Evolutionary conservation across 257 asterid species (phyloP).

Genomic region (Anisodus tanguticus): DNA sequence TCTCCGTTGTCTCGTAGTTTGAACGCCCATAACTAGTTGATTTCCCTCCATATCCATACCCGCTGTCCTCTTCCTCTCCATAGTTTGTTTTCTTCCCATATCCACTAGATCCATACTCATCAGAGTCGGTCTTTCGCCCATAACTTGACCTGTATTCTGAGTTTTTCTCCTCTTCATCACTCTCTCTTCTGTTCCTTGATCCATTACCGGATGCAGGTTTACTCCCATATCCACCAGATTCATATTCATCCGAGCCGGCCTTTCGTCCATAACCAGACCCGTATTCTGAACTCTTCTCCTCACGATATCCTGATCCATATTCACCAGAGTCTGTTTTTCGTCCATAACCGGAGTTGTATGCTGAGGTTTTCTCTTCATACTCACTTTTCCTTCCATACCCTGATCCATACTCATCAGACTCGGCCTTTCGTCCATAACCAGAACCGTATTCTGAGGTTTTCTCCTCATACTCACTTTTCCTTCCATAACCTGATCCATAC

Average conservation of each 20-base stretch:
- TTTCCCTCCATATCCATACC: constrained; percentile 18
- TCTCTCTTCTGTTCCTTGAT: neutral
- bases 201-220: neutral
- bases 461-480: constrained; percentile 39
- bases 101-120: constrained; percentile 36
- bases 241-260: neutral
- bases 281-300: neutral
- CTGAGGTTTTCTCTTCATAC: constrained; percentile 30
- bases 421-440: constrained; percentile 38
- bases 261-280: constrained; percentile 34
- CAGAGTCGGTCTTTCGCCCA: neutral
- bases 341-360: constrained; percentile 29
- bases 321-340: neutral
- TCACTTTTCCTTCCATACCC: constrained; percentile 36
- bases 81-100: constrained; percentile 38
- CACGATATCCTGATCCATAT: constrained; percentile 18
- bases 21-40: constrained; percentile 28
- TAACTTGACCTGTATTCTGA: constrained; percentile 33
- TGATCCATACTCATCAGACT: constrained; percentile 27
- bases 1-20: constrained; percentile 29
- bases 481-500: constrained; percentile 46
- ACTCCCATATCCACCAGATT: neutral
- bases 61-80: constrained; percentile 35
- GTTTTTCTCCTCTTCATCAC: constrained; percentile 28
- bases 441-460: constrained; percentile 33